Base-by-base conservation (phyloP, 108 stramenopile species). In the Fragilariopsis cylindrus region DNA sequence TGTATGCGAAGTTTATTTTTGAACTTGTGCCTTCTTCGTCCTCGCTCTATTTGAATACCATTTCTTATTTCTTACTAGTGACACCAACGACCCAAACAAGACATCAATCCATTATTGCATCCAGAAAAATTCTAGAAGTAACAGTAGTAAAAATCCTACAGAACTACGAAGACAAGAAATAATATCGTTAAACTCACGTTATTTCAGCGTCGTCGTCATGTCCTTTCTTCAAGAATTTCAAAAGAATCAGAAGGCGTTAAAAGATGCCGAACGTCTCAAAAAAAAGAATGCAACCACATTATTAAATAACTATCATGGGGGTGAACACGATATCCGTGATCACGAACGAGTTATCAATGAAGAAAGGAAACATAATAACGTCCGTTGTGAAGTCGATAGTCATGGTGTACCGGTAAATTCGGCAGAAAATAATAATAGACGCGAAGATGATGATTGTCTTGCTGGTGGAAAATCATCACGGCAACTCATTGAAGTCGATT, bases 201-300 rank as follows among this genome's bases (percentile, higher is more conserved):
- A 30, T 30, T 2, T 30, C 30, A 30, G 30, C 30, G 30, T 2
- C 30, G n/a, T 30, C 52, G 19, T 60, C 58, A 66, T 66, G 65
- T 50, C 49, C 39, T 68, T 50, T 50, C 67, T 68, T 13, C 48
- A 21, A 11, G 69, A 70, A 55, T 70, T 30, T 21, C 69, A 70
- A 30, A 70, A 9, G 42, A 50, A 55, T 4, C 69, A 70, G 42
- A 70, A 70, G 9, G 69, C 69, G 53, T 48, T 53, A 11, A 70
- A 40, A 54, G 39, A 70, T 53, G 55, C 39, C 0, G 69, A 70
- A 21, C 50, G 53, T 11, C 47, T 55, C 12, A 40, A 48, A 55
- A 70, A 70, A 53, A 52, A 41, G 7, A 43, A 56, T 70, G 69
- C 69, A 70, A 30, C 53, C 42, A 15, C 54, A 4, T 48, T 55